phyloP scores from a whole-genome alignment of 257 asterid genomes.

The Marsdenia floribunda region DNA sequence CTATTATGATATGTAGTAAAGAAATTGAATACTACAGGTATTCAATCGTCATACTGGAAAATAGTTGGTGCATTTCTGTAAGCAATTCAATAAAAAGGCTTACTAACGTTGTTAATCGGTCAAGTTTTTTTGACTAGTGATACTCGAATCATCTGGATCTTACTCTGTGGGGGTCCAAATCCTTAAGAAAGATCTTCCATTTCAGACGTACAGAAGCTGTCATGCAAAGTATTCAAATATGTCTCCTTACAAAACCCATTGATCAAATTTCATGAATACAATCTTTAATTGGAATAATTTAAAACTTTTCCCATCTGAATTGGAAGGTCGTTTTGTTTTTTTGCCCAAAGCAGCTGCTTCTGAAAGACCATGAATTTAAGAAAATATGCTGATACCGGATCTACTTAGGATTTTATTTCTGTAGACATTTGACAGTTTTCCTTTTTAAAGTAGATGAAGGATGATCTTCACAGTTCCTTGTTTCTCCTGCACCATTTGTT shows the following conservation, averaged over 20 bases:
- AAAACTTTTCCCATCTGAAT: neutral
- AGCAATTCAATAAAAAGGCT: neutral
- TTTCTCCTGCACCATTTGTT: too few species aligned
- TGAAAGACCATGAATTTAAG: neutral
- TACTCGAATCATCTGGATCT: neutral
- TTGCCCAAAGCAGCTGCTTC: neutral
- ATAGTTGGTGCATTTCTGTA: neutral
- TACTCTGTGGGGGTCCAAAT: neutral
- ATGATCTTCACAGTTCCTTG: neutral
- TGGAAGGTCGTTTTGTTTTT: neutral
- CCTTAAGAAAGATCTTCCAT: neutral
- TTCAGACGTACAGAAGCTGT: neutral
- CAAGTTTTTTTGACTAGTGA: neutral
- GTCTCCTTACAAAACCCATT: neutral
- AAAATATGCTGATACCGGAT: neutral
- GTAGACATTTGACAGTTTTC: neutral
- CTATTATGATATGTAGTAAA: neutral
- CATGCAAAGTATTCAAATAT: neutral
- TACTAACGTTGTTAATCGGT: neutral
- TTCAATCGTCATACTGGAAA: neutral
- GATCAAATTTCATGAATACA: neutral
- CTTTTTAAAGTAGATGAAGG: neutral
- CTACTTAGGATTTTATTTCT: neutral
- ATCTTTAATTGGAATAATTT: neutral
- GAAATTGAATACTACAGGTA: neutral